Percentiles rank a stretch among this genome's conserved stretches.
phyloP scores from a whole-genome alignment of 768 basidiomycete species.

The Multifurca ochricompacta region DNA sequence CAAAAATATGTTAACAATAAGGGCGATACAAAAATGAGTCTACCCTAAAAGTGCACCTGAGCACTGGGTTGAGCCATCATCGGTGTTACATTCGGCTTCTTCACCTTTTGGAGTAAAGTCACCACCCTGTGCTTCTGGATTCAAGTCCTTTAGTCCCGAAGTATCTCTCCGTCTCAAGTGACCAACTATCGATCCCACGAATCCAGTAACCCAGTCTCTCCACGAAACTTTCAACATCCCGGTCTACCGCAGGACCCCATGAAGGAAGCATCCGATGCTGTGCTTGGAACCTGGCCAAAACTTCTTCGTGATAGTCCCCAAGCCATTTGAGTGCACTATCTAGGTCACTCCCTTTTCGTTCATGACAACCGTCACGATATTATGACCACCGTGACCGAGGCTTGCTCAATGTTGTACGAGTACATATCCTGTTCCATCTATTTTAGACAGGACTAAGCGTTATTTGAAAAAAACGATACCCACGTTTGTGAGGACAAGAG shows the following conservation, averaged over 20 bases:
- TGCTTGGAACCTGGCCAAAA: slow-evolving; percentile 38
- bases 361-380: slow-evolving; percentile 70
- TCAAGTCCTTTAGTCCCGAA: slow-evolving; percentile 51
- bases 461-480: slow-evolving; percentile 4
- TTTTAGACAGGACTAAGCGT: slow-evolving; percentile 6
- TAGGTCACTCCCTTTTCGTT: slow-evolving; percentile 45
- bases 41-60: neutral
- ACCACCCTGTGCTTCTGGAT: slow-evolving; percentile 38
- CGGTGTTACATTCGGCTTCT: slow-evolving; percentile 1
- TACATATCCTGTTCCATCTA: slow-evolving; percentile 51
- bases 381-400: slow-evolving; percentile 54
- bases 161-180: slow-evolving; percentile 60
- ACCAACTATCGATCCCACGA: slow-evolving; percentile 66
- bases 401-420: slow-evolving; percentile 70
- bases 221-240: slow-evolving; percentile 50
- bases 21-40: no score
- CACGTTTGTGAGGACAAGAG: slow-evolving; percentile 38
- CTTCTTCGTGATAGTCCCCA: slow-evolving; percentile 49
- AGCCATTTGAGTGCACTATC: slow-evolving; percentile 59
- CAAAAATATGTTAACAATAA: no score
- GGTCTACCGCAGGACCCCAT: slow-evolving; percentile 55
- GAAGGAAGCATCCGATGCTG: slow-evolving; percentile 41
- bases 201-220: slow-evolving; percentile 65
- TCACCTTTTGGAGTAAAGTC: slow-evolving; percentile 3
- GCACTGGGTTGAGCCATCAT: slow-evolving; percentile 4